A percentile compares a stretch with the other conserved stretches of the same genome.
Conservation (phyloP, 148 eudicot species). For the Rheum nobile region DNA sequence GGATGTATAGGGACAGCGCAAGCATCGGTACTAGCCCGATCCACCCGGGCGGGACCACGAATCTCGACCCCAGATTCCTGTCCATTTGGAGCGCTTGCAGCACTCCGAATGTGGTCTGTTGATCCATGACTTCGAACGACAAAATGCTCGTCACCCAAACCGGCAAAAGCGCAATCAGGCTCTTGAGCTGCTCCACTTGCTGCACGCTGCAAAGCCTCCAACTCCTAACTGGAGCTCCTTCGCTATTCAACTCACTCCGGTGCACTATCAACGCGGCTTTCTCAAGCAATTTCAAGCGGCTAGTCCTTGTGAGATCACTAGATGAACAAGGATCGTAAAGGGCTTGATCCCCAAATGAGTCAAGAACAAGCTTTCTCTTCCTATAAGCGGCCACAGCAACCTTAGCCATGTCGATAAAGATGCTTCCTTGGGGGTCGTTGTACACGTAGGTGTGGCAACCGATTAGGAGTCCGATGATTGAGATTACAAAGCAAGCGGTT, state of each 20-base stretch:
- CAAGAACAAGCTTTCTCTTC: conserved; percentile 23
- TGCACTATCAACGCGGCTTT: conserved; percentile 44
- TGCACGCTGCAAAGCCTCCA: conserved; percentile 62
- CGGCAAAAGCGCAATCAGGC: conserved; percentile 44
- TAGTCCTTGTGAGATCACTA: conserved; percentile 10
- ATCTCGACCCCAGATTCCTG: conserved; percentile 23
- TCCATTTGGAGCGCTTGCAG: conserved; percentile 59
- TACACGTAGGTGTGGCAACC: conserved; percentile 40
- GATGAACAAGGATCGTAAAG: conserved; percentile 28
- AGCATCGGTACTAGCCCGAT: conserved; percentile 39
- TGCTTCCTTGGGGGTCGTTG: conserved; percentile 43
- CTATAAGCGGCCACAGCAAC: conserved; percentile 39
- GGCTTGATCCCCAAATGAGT: neutral
- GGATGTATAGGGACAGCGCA: conserved; percentile 46
- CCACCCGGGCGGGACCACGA: conserved; percentile 66
- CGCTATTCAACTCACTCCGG: conserved; percentile 24
- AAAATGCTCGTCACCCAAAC: conserved; percentile 57
- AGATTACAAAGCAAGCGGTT: conserved; percentile 31
- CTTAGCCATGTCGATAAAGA: conserved; percentile 41
- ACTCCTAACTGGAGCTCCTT: conserved; percentile 20
- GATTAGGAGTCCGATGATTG: conserved; percentile 32
- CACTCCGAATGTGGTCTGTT: conserved; percentile 51
- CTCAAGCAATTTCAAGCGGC: conserved; percentile 38
- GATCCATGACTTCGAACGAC: conserved; percentile 56
- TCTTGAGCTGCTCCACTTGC: conserved; percentile 59